These are phyloP conservation scores for Neoboletus subvelutipes DNA, from an alignment of 768 basidiomycete genomes.

Conservation along the genomic window DNA sequence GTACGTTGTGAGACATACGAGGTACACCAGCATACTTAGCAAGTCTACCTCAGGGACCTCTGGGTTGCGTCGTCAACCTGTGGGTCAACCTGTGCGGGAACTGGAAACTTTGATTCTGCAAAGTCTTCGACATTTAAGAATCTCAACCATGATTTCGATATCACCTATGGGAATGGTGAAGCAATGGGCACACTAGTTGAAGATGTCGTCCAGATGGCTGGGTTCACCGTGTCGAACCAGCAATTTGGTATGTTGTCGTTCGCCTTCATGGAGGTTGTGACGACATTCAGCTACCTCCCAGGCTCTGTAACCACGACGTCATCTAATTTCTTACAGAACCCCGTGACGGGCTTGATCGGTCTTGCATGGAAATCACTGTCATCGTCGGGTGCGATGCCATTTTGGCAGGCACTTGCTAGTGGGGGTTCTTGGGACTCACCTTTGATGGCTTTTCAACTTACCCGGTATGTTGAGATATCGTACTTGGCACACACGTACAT, in stretches of 20 bases:
- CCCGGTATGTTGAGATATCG: constrained; percentile 35
- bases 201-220: constrained; percentile 74
- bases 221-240: constrained; percentile 57
- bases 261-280: neutral
- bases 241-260: constrained; percentile 46
- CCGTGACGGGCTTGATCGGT: constrained; percentile 69
- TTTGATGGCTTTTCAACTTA: constrained; percentile 67
- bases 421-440: constrained; percentile 44
- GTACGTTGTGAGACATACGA: constrained; percentile 16
- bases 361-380: constrained; percentile 65
- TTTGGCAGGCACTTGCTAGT: constrained; percentile 60
- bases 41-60: constrained; percentile 41
- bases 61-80: constrained; percentile 46
- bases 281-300: constrained; percentile 38
- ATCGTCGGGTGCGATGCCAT: constrained; percentile 55
- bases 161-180: constrained; percentile 47
- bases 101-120: constrained; percentile 34
- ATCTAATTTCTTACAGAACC: constrained; percentile 45
- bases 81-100: constrained; percentile 31
- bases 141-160: constrained; percentile 33
- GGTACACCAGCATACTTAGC: neutral
- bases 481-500: neutral
- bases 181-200: constrained; percentile 46
- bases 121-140: constrained; percentile 38
- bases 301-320: constrained; percentile 24